Base-by-base conservation (phyloP, 345 rosid genomes). In the Lumnitzera racemosa region DNA sequence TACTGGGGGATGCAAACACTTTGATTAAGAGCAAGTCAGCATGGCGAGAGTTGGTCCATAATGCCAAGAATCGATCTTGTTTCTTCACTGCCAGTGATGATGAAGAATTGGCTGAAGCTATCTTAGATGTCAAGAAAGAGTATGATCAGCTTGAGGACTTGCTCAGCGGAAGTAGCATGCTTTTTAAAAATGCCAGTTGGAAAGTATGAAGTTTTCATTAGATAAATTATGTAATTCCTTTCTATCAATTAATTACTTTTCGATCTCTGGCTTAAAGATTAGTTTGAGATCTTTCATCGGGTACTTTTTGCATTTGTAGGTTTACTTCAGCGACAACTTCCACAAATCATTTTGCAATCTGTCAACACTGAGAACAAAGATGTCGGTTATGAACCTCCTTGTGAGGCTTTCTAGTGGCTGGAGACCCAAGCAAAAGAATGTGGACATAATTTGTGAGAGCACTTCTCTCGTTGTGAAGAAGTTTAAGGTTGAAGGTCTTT, bases 321-420 rank as follows among this genome's bases (percentile, higher is more conserved):
- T 84, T 54, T 46, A 66, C 52, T 81, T 81, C 58, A 74, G 80
- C 51, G 87, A 80, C 14, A 43, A 70, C 65, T 84, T 84, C 53
- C 61, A 48, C 48, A 75, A 16, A 59, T 81, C 87, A 20, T 84
- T 81, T 68, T 72, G 72, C 56, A 84, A 70, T 59, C 47, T 81
- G 70, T 23, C 62, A 43, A 64, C 80, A 8, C 20, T 46, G 13
- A 54, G 47, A 41, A 57, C 5, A 7, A 72, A 81, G 69, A 66
- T 41, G 25, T 53, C 51, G 1, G 73, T 70, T 50, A 49, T 84
- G 48, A 63, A 59, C 50, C 63, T 68, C 51, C 56, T 84, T 27
- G 54, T 67, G 49, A 69, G 47, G 61, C 78, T 84, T 50, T 65
- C 86, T 1, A 50, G 68, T 20, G 89, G 89, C 46, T 79, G 84